These are phyloP conservation scores for Crithidia mellificae DNA, from an alignment of 208 protist genomes.

Conservation along the genomic window DNA sequence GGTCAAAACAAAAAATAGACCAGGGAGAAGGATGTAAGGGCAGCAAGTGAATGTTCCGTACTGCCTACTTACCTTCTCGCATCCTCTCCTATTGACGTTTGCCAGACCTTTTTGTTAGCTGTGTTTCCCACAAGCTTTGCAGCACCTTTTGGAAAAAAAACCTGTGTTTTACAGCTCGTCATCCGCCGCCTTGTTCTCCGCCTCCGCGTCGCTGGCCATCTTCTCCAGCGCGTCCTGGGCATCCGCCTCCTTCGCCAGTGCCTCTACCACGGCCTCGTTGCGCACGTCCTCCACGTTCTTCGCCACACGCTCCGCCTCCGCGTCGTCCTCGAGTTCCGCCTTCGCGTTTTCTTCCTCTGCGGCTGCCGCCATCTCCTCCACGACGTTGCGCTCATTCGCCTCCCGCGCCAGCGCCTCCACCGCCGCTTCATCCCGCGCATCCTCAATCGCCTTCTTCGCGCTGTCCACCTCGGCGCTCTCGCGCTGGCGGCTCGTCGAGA, in stretches of 20 bases:
- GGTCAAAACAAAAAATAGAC: too few relatives aligned
- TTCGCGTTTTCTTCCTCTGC: conserved; percentile 1
- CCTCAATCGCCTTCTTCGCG: background rate
- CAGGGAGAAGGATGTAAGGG: too few relatives aligned
- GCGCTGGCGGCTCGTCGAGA: conserved; percentile 9
- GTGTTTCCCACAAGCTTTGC: too few relatives aligned
- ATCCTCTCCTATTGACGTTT: too few relatives aligned
- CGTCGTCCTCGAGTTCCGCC: conserved; percentile 1
- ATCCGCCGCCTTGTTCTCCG: conserved; percentile 4
- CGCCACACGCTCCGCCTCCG: conserved; percentile 6
- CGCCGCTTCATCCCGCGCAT: conserved; percentile 1
- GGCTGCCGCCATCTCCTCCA: conserved; percentile 11
- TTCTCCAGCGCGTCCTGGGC: conserved; percentile 5
- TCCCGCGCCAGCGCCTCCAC: conserved; percentile 4
- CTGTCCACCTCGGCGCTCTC: conserved; percentile 1
- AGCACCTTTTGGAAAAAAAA: too few relatives aligned
- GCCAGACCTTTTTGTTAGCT: too few relatives aligned
- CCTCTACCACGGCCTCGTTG: conserved; percentile 11
- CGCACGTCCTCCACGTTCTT: background rate
- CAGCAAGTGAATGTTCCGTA: too few relatives aligned
- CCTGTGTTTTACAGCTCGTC: conserved; percentile 14
- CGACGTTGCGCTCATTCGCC: conserved; percentile 3
- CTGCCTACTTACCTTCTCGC: too few relatives aligned
- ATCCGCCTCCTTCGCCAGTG: conserved; percentile 12
- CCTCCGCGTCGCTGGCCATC: conserved; percentile 8